Evolutionary conservation across 2,329 filamentous ascomycete genomes (phyloP), one percentile per base, ranked within the genome.

Genomic region (Cercospora berteroae): DNA sequence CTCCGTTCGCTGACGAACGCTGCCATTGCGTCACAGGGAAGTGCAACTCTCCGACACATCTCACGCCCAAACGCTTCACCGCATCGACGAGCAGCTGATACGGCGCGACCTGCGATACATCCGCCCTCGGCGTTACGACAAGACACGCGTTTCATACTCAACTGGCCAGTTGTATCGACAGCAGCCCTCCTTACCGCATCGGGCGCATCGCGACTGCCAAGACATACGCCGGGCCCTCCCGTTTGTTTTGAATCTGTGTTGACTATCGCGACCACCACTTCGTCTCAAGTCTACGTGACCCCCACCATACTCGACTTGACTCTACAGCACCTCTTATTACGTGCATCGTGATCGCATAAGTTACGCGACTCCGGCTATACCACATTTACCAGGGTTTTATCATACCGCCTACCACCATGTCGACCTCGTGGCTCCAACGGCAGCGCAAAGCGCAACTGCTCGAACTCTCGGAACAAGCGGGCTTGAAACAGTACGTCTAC

Each of bases 331-430:
- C 52, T 67, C 33, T 73, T 63, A 67, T 55, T 68, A 48, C 58
- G 65, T 65, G 33, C 57, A 60, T 73, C 58, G 60, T 64, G 72
- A 79, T 86, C 84, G 84, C 85, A 80, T 80, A 75, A 71, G 68
- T 75, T 77, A 77, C 81, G 83, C 83, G 82, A 85, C 79, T 71
- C 72, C 70, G 75, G 75, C 66, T 60, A 73, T 78, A 74, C 74
- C 76, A 68, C 69, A 67, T 69, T 73, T 52, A 52, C 39, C 64
- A 6, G 60, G 42, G 18, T 64, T 50, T 61, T 27, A 42, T 36
- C 60, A 33, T 50, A 27, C 23, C 48, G 13, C 60, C 42, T 59
- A 48, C 56, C 29, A 67, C 63, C 67, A 72, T 73, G 70, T 70
- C 69, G 48, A 60, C 68, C 63, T 74, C 75, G 6, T 78, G 76